Conservation (phyloP, 164 flowering plant genomes). For the Vitis cinerea region DNA sequence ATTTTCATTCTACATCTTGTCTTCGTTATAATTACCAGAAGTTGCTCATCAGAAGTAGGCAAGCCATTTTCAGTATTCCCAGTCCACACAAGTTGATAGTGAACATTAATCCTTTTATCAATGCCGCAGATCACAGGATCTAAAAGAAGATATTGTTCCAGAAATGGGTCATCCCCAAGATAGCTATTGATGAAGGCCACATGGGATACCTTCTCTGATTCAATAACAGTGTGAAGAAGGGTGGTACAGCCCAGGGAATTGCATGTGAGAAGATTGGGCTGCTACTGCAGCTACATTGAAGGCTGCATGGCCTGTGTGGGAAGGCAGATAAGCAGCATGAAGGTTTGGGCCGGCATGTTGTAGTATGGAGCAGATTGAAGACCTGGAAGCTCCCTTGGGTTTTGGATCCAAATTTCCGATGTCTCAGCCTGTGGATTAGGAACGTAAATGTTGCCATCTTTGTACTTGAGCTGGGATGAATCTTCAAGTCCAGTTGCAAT, state of each 20-base stretch:
- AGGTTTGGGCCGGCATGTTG: constrained; percentile 78
- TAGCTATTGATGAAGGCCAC: constrained; percentile 83
- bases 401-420: constrained; percentile 83
- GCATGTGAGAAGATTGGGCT: constrained; percentile 79
- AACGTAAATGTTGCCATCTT: constrained; percentile 77
- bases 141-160: constrained; percentile 73
- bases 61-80: constrained; percentile 32
- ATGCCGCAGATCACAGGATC: constrained; percentile 33
- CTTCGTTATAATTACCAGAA: constrained; percentile 38
- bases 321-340: constrained; percentile 76
- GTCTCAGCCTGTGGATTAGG: constrained; percentile 93
- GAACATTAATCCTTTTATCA: no score
- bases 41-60: constrained; percentile 38
- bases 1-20: constrained; percentile 51
- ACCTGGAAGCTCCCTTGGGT: constrained; percentile 66
- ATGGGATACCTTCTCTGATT: constrained; percentile 77
- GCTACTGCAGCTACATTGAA: constrained; percentile 58
- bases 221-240: constrained; percentile 63
- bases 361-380: constrained; percentile 76
- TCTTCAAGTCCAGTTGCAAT: constrained; percentile 70
- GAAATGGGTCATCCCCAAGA: constrained; percentile 79
- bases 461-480: constrained; percentile 80
- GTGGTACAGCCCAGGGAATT: constrained; percentile 76
- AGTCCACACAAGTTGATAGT: constrained; percentile 14
- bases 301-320: constrained; percentile 74